Evolutionary conservation across 306 rosid genomes (phyloP), one percentile per base, ranked within the genome.

Genomic region (Abrus precatorius): DNA sequence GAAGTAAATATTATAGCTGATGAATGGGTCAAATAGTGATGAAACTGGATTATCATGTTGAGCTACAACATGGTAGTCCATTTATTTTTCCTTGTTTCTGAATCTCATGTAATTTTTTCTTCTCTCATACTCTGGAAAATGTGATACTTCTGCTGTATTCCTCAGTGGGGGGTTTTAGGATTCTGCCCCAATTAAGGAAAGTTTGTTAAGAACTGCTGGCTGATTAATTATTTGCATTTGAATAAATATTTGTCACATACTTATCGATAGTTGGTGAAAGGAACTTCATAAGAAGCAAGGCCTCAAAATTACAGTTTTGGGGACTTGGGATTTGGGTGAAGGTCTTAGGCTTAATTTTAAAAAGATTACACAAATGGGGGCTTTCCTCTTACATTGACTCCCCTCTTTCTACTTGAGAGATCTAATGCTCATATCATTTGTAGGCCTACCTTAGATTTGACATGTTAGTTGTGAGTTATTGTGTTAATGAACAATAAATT

Each of bases 401-500:
- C 33, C 55, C 12, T 74, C 69, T 41, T 52, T 43, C 13, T 9
- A 33, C 33, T 69, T 47, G 54, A 40, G 28, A 64, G 60, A 73
- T 53, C 41, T 20, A 53, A 9, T 63, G 13, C 47, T 57, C 54
- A 1, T 60, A 27, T 53, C 43, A 55, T 20, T 69, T 32, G 28
- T 57, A 29, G 56, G 40, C 55, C 40, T 36, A 7, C 38, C 28
- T 20, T 12, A 61, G 32, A 44, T 62, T 32, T 83, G 76, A 64
- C 40, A 9, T 60, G 40, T 45, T 65, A 56, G 73, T 47, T 48
- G 34, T 38, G 48, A 60, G 82, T 77, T 43, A 48, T 68, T 14
- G 70, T 69, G 33, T 66, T 50, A 38, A 54, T 36, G 65, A 82
- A 59, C 49, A 27, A 47, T 36, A 60, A 44, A 36, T 69, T 40